Conservation (phyloP, 1,284 basidiomycete genomes). For the Moniliophthora roreri region DNA sequence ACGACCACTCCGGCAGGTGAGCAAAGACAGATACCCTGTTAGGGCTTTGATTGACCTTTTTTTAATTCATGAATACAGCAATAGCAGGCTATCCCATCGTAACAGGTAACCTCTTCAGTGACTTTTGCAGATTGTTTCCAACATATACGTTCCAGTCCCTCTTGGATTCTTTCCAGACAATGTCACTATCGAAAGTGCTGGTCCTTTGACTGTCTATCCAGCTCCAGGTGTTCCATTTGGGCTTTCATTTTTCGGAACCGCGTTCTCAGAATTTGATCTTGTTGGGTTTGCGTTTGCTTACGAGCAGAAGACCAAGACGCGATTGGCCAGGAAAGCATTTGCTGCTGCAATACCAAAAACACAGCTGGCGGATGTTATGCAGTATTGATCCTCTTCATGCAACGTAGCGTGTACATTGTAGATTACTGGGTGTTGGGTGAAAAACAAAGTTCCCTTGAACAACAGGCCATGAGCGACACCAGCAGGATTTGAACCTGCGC, state of each 20-base stretch:
- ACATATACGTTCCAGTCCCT: constrained; percentile 38
- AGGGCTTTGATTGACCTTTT: too few species aligned
- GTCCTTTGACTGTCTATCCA: constrained; percentile 47
- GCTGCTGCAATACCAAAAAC: constrained; percentile 58
- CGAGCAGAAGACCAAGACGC: constrained; percentile 61
- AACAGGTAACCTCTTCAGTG: constrained; percentile 37
- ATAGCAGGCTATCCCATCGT: constrained; percentile 63
- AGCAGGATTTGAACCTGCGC: too few species aligned
- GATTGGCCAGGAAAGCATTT: constrained; percentile 52
- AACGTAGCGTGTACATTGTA: too few species aligned
- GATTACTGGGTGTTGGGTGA: too few species aligned
- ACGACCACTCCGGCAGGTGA: constrained; percentile 45
- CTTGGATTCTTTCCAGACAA: constrained; percentile 61
- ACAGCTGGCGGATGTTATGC: constrained; percentile 53
- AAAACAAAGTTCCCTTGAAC: too few species aligned
- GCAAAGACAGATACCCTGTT: too few species aligned
- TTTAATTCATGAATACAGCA: constrained; percentile 30
- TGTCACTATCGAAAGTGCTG: constrained; percentile 36
- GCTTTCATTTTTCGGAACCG: constrained; percentile 61
- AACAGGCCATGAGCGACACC: too few species aligned
- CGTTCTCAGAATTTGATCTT: constrained; percentile 59
- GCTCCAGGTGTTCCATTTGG: constrained; percentile 65
- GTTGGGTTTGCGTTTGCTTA: constrained; percentile 64
- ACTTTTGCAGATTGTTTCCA: background rate
- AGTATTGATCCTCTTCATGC: too few species aligned